Percentiles rank a stretch among this genome's conserved stretches.
These are phyloP conservation scores for Aschersonia sp. DNA, from an alignment of 2,329 filamentous ascomycete species.

Conservation along the genomic window DNA sequence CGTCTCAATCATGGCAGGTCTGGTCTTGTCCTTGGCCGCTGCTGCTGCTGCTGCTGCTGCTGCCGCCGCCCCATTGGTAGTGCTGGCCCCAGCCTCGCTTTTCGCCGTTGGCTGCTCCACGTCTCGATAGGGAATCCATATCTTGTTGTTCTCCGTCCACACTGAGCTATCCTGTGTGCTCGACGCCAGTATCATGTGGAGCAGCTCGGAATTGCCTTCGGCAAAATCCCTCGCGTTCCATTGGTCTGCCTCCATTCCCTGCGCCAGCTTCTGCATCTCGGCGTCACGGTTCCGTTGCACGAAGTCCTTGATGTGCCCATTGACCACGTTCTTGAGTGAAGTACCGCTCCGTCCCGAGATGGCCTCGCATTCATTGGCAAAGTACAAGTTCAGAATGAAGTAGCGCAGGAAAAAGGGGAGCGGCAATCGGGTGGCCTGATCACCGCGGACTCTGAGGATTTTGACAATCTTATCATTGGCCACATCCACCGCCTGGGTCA, in stretches of 20 bases:
- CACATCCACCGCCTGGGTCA: constrained; percentile 68
- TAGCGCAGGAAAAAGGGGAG: constrained; percentile 63
- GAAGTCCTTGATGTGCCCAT: constrained; percentile 69
- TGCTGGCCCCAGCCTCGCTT: too few relatives aligned
- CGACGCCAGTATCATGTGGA: constrained; percentile 51
- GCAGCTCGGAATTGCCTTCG: constrained; percentile 41
- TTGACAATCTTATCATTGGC: constrained; percentile 66
- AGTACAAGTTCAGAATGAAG: constrained; percentile 68
- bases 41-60: constrained; percentile 33
- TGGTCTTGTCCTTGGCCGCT: constrained; percentile 44
- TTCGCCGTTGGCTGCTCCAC: constrained; percentile 18
- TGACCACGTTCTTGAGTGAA: constrained; percentile 63
- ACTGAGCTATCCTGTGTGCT: constrained; percentile 55
- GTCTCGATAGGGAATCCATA: constrained; percentile 38
- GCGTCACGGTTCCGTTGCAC: constrained; percentile 55
- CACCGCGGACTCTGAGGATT: constrained; percentile 60
- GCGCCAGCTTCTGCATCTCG: constrained; percentile 60
- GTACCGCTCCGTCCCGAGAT: constrained; percentile 68
- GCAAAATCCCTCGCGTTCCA: constrained; percentile 69
- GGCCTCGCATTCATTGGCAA: constrained; percentile 76
- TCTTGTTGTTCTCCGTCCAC: constrained; percentile 48
- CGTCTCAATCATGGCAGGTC: constrained; percentile 65
- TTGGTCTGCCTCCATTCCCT: constrained; percentile 65
- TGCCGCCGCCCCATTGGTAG: constrained; percentile 9
- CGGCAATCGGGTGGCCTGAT: constrained; percentile 55